phyloP scores from a whole-genome alignment of 2,329 filamentous ascomycete species.

The Cladosporium sphaerospermum region DNA sequence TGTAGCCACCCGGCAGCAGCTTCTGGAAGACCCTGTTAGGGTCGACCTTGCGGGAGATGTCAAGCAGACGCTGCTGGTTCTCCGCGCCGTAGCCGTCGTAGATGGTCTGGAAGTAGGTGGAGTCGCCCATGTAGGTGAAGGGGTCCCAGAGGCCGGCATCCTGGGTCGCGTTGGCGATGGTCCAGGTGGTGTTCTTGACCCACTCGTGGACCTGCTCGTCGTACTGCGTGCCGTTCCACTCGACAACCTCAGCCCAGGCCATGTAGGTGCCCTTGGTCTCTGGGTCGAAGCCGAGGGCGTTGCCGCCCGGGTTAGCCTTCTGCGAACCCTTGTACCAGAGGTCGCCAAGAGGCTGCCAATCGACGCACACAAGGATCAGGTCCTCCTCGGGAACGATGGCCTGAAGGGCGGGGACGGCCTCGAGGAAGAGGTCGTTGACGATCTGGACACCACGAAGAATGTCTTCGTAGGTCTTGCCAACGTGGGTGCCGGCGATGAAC shows the following conservation, averaged over 20 bases:
- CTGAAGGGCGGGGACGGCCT: slow-evolving; percentile 3
- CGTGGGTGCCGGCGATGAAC: slow-evolving; percentile 9
- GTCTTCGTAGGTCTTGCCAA: slow-evolving; percentile 9
- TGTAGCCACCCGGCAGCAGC: slow-evolving; percentile 20
- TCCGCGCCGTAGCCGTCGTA: slow-evolving; percentile 18
- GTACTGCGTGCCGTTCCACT: slow-evolving; percentile 18
- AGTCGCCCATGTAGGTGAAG: slow-evolving; percentile 13
- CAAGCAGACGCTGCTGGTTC: slow-evolving; percentile 15
- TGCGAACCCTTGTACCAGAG: slow-evolving; percentile 7
- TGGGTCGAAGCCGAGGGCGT: slow-evolving; percentile 16
- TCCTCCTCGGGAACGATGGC: slow-evolving; percentile 9
- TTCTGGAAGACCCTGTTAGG: slow-evolving; percentile 19
- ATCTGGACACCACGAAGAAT: slow-evolving; percentile 2
- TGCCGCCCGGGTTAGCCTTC: slow-evolving; percentile 12
- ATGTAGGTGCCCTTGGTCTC: slow-evolving; percentile 13
- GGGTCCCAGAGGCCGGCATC: slow-evolving; percentile 8
- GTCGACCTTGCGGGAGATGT: slow-evolving; percentile 16
- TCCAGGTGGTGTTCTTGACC: slow-evolving; percentile 12
- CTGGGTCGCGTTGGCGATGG: slow-evolving; percentile 6
- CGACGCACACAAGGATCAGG: slow-evolving; percentile 9
- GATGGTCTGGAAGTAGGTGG: slow-evolving; percentile 17
- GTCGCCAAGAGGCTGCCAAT: slow-evolving; percentile 9
- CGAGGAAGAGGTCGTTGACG: slow-evolving; percentile 11
- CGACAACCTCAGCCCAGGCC: slow-evolving; percentile 8
- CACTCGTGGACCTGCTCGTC: slow-evolving; percentile 15